Conservation (phyloP, 305 asterid species). For the Rubia tinctorum region DNA sequence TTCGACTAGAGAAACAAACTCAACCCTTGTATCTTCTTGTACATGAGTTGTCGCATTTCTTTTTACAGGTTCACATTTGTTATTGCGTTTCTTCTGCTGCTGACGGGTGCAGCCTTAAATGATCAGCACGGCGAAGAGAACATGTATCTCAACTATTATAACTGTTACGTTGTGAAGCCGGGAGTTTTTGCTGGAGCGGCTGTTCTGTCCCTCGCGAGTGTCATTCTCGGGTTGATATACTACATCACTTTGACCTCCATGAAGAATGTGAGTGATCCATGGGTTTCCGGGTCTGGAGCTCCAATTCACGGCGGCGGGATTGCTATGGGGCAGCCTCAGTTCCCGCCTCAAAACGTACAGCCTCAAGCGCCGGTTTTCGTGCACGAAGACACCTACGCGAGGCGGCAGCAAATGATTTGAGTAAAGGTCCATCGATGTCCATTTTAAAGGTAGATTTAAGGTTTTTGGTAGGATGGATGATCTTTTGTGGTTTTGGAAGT, state of each 20-base stretch:
- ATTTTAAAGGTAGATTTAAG: not conserved
- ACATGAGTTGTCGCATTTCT: not conserved
- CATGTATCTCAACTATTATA: constrained; percentile 55
- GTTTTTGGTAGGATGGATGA: not conserved
- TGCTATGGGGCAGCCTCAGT: constrained; percentile 86
- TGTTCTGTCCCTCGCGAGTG: constrained; percentile 64
- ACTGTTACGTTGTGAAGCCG: constrained; percentile 69
- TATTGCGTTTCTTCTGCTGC: constrained; percentile 68
- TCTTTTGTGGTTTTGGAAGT: constrained; percentile 2
- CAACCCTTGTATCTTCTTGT: not conserved
- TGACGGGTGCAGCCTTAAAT: constrained; percentile 87
- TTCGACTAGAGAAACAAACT: not conserved
- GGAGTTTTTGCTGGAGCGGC: constrained; percentile 94
- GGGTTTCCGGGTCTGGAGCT: constrained; percentile 37
- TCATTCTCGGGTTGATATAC: constrained; percentile 66
- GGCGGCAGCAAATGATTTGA: constrained; percentile 69
- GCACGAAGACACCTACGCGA: constrained; percentile 87
- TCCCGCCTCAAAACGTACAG: constrained; percentile 39
- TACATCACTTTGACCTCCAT: constrained; percentile 41
- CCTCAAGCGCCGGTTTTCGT: constrained; percentile 67
- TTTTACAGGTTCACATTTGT: constrained; percentile 88
- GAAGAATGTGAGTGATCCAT: constrained; percentile 36
- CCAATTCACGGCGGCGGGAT: constrained; percentile 63
- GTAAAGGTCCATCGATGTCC: not conserved
- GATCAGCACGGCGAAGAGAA: constrained; percentile 79